phyloP scores from a whole-genome alignment of 108 stramenopile species.

The Schizochytrium sp. region DNA sequence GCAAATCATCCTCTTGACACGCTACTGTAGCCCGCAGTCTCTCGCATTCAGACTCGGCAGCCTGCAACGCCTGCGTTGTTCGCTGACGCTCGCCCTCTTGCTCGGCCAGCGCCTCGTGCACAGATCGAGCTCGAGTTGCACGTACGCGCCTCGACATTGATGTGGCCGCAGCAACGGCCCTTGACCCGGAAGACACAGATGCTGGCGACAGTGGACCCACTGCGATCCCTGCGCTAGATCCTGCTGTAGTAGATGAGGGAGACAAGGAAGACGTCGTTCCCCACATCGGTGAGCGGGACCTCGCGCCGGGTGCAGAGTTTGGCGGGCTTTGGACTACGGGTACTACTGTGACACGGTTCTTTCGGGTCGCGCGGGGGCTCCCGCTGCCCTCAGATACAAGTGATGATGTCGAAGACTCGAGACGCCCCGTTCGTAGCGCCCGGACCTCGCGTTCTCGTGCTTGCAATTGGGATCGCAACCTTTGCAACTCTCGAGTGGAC shows the following conservation, averaged over 20 bases:
- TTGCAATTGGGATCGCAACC: not conserved
- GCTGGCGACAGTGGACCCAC: not conserved
- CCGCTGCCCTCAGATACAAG: not conserved
- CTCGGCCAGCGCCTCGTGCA: not conserved
- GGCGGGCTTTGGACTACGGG: no score
- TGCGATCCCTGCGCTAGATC: not conserved
- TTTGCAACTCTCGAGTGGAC: not conserved
- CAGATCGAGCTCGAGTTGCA: not conserved
- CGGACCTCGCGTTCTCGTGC: not conserved
- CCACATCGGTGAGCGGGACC: no score
- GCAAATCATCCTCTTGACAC: slow-evolving; percentile 3
- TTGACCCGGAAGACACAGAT: not conserved
- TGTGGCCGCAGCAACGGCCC: not conserved
- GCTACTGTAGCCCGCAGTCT: not conserved
- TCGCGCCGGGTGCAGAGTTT: no score
- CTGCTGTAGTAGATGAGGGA: not conserved
- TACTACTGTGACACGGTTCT: no score
- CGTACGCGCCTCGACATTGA: not conserved
- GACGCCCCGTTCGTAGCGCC: not conserved
- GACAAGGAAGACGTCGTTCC: no score
- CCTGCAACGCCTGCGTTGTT: not conserved
- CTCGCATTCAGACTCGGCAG: not conserved
- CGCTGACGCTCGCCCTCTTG: not conserved
- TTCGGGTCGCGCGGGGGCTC: not conserved
- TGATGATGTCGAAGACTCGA: not conserved